Conservation (phyloP, 2,329 filamentous ascomycete genomes). For the Malbranchea zuffiana region DNA sequence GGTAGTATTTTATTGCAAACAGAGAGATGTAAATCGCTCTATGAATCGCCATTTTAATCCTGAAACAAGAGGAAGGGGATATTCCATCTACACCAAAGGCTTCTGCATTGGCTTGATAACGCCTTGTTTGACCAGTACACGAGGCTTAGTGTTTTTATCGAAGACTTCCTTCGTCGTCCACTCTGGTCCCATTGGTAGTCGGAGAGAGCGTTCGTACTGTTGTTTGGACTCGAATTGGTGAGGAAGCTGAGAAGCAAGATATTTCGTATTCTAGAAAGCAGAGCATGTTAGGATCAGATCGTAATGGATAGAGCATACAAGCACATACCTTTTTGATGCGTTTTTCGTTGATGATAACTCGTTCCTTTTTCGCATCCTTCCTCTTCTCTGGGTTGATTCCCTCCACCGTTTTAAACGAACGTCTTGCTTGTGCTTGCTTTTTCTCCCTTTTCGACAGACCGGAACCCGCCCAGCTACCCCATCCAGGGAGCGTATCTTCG, state of each 20-base stretch:
- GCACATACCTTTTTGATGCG: conserved; percentile 64
- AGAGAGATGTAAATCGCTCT: too few species aligned
- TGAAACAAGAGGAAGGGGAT: too few species aligned
- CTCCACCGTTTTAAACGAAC: conserved; percentile 40
- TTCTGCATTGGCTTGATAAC: conserved; percentile 79
- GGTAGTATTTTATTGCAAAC: too few species aligned
- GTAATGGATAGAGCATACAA: conserved; percentile 3
- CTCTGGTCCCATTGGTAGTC: conserved; percentile 81
- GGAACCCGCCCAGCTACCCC: conserved; percentile 84
- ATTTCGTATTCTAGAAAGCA: conserved; percentile 63
- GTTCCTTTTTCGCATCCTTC: conserved; percentile 69
- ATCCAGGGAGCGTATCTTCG: conserved; percentile 80
- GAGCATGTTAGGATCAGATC: not conserved
- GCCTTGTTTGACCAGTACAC: conserved; percentile 82
- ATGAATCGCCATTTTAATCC: too few species aligned
- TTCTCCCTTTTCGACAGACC: conserved; percentile 63
- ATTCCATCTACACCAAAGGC: conserved; percentile 48
- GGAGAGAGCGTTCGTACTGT: conserved; percentile 82
- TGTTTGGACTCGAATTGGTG: conserved; percentile 78
- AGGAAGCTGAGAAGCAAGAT: conserved; percentile 71
- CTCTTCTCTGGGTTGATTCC: conserved; percentile 67
- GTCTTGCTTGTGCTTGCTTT: conserved; percentile 43
- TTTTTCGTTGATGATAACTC: conserved; percentile 90
- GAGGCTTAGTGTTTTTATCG: conserved; percentile 79
- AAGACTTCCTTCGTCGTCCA: conserved; percentile 96